Percentiles rank a stretch among this genome's conserved stretches.
Conservation (phyloP, 371 early-diverging fungal species). For the Mortierella polycephala region DNA sequence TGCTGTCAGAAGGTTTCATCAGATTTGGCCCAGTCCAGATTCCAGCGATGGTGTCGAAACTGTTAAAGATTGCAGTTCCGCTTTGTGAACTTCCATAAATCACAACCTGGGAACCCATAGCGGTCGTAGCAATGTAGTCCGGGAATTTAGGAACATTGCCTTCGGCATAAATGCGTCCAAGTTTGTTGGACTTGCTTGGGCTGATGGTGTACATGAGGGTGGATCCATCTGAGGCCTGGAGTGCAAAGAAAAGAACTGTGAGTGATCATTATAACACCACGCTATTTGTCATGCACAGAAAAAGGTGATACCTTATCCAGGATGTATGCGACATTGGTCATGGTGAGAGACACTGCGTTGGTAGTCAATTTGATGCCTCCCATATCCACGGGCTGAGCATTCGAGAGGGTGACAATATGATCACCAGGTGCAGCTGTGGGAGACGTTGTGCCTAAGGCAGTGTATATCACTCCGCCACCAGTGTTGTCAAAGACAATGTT, state of each 20-base stretch:
- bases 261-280: background rate
- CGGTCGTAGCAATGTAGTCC: conserved; percentile 17
- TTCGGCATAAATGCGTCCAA: conserved; percentile 12
- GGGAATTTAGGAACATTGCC: conserved; percentile 45
- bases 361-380: conserved; percentile 18
- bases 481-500: conserved; percentile 20
- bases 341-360: conserved; percentile 32
- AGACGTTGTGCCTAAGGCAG: background rate
- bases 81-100: conserved; percentile 17
- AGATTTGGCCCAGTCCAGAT: conserved; percentile 40
- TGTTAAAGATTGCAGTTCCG: conserved; percentile 15
- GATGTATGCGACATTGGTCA: conserved; percentile 32
- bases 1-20: conserved; percentile 7
- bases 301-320: conserved; percentile 32
- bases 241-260: background rate
- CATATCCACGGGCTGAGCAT: conserved; percentile 35
- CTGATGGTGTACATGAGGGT: conserved; percentile 28
- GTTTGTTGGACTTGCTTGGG: conserved; percentile 18
- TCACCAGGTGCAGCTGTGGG: background rate
- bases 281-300: background rate
- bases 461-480: conserved; percentile 17
- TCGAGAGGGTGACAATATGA: conserved; percentile 18
- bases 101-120: conserved; percentile 15
- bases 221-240: conserved; percentile 34
- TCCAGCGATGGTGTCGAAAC: conserved; percentile 22